phyloP scores from a whole-genome alignment of 805 yeast species.

The Wickerhamomyces pijperi region DNA sequence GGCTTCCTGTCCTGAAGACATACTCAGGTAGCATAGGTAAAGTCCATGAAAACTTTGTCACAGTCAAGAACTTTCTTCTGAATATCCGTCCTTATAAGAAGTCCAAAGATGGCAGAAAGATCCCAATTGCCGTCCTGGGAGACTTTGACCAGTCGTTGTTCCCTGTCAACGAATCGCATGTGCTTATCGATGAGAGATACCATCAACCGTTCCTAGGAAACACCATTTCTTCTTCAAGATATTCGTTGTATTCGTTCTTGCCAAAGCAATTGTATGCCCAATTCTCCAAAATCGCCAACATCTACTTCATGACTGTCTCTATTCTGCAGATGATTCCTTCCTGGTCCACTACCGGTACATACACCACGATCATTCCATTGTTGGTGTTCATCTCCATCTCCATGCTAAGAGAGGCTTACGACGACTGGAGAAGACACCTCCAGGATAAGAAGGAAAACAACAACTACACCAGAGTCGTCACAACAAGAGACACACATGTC shows the following conservation, averaged over 20 bases:
- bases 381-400: conserved; percentile 80
- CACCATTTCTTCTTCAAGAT: conserved; percentile 75
- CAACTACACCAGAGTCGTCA: conserved; percentile 32
- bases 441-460: conserved; percentile 81
- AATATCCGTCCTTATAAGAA: conserved; percentile 38
- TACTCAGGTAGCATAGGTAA: conserved; percentile 17
- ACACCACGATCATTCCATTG: conserved; percentile 86
- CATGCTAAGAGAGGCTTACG: conserved; percentile 86
- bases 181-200: conserved; percentile 61
- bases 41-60: conserved; percentile 7
- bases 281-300: conserved; percentile 85
- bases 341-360: conserved; percentile 96
- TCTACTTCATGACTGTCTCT: conserved; percentile 82
- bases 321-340: conserved; percentile 92
- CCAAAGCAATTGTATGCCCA: conserved; percentile 88
- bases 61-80: conserved; percentile 26
- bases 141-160: conserved; percentile 21
- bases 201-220: conserved; percentile 52
- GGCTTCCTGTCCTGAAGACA: conserved; percentile 5
- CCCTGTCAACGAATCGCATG: conserved; percentile 20
- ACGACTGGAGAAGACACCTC: conserved; percentile 79
- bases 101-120: conserved; percentile 58
- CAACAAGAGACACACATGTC: conserved; percentile 12
- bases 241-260: conserved; percentile 66
- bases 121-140: conserved; percentile 51